Percentiles rank a stretch among this genome's conserved stretches.
Conservation (phyloP, 2,329 filamentous ascomycete genomes). For the Colletotrichum somersetense region DNA sequence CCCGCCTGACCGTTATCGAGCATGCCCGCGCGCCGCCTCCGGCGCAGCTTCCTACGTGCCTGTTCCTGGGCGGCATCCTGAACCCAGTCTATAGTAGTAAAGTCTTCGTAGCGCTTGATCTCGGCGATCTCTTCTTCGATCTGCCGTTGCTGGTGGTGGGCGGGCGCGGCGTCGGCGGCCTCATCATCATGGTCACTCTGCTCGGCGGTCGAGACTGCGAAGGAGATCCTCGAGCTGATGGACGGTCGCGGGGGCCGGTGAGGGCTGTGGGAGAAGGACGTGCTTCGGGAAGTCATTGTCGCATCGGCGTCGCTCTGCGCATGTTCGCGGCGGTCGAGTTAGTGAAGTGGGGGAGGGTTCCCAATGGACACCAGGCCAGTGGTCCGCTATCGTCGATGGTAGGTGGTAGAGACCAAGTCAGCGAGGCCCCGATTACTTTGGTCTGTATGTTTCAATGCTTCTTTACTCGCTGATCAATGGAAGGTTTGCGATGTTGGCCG, state of each 20-base stretch:
- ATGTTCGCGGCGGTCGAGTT: conserved; percentile 51
- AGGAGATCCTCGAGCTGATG: conserved; percentile 74
- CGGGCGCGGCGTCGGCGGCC: conserved; percentile 53
- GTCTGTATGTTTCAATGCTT: background rate
- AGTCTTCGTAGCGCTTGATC: conserved; percentile 99
- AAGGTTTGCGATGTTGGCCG: conserved; percentile 3
- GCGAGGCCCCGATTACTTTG: background rate
- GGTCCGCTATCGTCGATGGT: background rate
- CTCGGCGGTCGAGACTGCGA: conserved; percentile 75
- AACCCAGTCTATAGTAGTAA: conserved; percentile 99
- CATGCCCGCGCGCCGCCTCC: conserved; percentile 78
- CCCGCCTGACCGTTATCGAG: conserved; percentile 77
- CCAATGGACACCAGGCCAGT: background rate
- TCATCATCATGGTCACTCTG: conserved; percentile 68
- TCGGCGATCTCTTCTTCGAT: conserved; percentile 96
- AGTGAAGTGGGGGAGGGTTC: background rate
- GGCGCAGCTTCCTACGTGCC: conserved; percentile 80
- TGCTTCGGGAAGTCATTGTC: conserved; percentile 64
- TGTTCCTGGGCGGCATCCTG: conserved; percentile 96
- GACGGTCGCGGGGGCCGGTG: conserved; percentile 62
- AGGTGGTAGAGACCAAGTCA: background rate
- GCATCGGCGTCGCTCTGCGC: conserved; percentile 51
- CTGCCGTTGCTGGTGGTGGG: conserved; percentile 64
- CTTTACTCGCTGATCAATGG: conserved; percentile 21
- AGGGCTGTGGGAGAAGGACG: conserved; percentile 62